Base-by-base conservation (phyloP, 2,329 filamentous ascomycete genomes). In the Calonectria hongkongensis region DNA sequence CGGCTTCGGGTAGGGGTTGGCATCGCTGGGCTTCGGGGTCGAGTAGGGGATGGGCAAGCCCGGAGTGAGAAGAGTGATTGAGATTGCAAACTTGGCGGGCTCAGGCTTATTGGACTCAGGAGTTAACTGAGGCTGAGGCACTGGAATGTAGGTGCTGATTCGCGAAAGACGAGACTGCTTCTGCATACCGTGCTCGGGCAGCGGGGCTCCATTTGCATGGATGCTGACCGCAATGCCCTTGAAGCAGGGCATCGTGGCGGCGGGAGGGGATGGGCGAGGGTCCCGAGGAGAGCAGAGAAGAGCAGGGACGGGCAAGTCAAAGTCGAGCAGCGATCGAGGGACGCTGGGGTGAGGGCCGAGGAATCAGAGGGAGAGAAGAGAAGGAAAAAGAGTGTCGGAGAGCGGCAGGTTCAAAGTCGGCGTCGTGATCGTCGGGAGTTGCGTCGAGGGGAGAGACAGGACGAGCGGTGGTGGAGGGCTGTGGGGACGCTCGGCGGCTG, bases 171-270 rank as follows among this genome's bases (percentile, higher is more conserved):
- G 94, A 71, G 95, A 95, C 85, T 98, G 95, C 83, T 95, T 97
- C 87, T 98, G 96, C 79, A 98, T 94, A 81, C 96, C 96, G 87
- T 98, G 93, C 86, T 99, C 97, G 74, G 95, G 89, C 77, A 99
- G 92, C 77, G 97, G 96, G 79, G 95, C 88, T 75, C 89, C 90
- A 82, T 93, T 92, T 71, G 92, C 91, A 87, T 99, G 97, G 84
- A 98, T 97, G 90, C 95, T 98, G 84, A 98, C 96, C 81, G 97
- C 96, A 87, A 99, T 95, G 86, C 97, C 97, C 89, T 98, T 98
- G 89, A 98, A 99, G 92, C 96, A 98, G 88, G 97, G 97, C 97
- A 92, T 92, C 83, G 83, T 90, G 82, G 81, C 76, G 76, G 72
- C 76, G 76, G 72, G 70, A 74, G 54, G 68, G 54, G 66, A 66